phyloP scores from a whole-genome alignment of 164 flowering plant species.

The Litsea cubeba region DNA sequence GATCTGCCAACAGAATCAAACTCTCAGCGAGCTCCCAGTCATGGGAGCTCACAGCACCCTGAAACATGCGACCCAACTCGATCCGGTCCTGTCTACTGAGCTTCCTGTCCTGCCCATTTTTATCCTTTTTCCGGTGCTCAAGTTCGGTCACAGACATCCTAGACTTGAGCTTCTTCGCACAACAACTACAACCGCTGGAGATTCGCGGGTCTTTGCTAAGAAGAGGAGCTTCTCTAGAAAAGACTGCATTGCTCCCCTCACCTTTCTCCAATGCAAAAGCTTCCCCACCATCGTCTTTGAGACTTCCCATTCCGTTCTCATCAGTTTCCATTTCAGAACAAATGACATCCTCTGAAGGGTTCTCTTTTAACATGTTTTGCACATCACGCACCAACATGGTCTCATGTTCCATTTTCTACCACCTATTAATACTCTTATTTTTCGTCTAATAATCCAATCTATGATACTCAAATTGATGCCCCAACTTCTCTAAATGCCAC shows the following conservation, averaged over 20 bases:
- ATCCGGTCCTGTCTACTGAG: constrained; percentile 73
- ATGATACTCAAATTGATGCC: not conserved
- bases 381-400: constrained; percentile 13
- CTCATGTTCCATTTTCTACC: constrained; percentile 31
- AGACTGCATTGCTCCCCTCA: constrained; percentile 57
- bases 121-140: constrained; percentile 44
- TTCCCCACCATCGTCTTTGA: constrained; percentile 21
- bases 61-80: constrained; percentile 78
- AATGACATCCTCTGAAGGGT: constrained; percentile 17
- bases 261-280: constrained; percentile 28
- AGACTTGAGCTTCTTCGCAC: constrained; percentile 52
- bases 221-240: constrained; percentile 64
- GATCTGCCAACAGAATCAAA: constrained; percentile 68
- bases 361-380: constrained; percentile 21
- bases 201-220: constrained; percentile 29
- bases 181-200: constrained; percentile 35
- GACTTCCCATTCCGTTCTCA: constrained; percentile 21
- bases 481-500: constrained; percentile 2
- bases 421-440: constrained; percentile 2
- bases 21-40: constrained; percentile 88
- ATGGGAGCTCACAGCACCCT: constrained; percentile 75
- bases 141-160: constrained; percentile 35
- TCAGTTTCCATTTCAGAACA: constrained; percentile 47
- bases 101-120: constrained; percentile 45
- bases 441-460: constrained; percentile 5